A percentile compares a stretch with the other conserved stretches of the same genome.
Conservation (phyloP, 106 monocot species). For the Xerophyta viscosa region DNA sequence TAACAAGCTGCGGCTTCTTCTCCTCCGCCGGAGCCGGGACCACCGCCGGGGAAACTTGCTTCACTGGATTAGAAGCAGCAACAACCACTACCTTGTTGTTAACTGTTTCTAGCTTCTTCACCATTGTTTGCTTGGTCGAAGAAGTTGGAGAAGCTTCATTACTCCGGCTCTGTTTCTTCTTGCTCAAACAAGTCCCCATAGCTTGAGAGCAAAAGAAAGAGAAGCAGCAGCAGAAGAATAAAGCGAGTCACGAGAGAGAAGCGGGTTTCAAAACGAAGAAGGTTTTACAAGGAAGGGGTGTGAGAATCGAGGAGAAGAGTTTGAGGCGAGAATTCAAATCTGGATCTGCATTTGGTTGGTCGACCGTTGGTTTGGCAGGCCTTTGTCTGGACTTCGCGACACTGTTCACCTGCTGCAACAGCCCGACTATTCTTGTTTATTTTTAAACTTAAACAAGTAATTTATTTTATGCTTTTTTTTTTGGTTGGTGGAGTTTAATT, state of each 20-base stretch:
- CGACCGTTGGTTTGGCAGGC: too few relatives aligned
- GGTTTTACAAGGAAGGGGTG: too few relatives aligned
- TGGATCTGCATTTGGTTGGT: too few relatives aligned
- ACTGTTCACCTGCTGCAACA: too few relatives aligned
- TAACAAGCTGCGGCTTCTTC: slow-evolving; percentile 26
- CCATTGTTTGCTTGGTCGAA: not conserved
- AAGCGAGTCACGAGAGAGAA: too few relatives aligned
- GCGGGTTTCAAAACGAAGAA: not conserved
- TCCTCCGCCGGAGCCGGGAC: not conserved
- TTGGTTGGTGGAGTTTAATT: not conserved
- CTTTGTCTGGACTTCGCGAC: too few relatives aligned
- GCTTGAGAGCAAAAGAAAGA: not conserved
- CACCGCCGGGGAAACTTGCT: too few relatives aligned
- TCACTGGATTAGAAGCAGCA: too few relatives aligned
- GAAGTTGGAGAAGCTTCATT: not conserved
- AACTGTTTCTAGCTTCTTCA: not conserved
- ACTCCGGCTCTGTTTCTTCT: not conserved
- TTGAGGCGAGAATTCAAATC: too few relatives aligned
- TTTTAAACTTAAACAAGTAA: too few relatives aligned
- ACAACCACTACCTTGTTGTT: not conserved
- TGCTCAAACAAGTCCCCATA: slow-evolving; percentile 9
- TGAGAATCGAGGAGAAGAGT: not conserved
- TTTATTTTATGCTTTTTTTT: not conserved
- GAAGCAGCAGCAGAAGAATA: not conserved
- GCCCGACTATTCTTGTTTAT: too few relatives aligned